These are phyloP conservation scores for Epichloe aotearoae DNA, from an alignment of 2,329 filamentous ascomycete species.

Conservation along the genomic window DNA sequence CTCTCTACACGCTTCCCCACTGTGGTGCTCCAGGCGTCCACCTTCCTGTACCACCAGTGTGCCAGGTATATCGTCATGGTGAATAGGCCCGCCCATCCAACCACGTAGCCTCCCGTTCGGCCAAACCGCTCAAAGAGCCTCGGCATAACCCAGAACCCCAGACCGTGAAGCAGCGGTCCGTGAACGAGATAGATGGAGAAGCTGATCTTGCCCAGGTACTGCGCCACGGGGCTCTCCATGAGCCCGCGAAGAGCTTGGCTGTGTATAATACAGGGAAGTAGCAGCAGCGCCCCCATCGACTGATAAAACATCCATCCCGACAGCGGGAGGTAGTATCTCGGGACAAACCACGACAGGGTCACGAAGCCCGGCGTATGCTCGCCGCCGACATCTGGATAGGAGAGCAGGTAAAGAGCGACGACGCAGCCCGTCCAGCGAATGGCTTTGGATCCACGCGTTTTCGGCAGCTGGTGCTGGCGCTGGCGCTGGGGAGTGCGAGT, in stretches of 20 bases:
- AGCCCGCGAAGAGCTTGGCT: constrained; percentile 15
- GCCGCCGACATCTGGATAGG: constrained; percentile 25
- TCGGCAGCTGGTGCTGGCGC: neutral
- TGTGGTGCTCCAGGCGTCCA: constrained; percentile 24
- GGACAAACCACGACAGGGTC: constrained; percentile 19
- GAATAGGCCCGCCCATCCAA: constrained; percentile 21
- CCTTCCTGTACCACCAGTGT: constrained; percentile 21
- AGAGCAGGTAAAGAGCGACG: constrained; percentile 24
- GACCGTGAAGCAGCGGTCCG: constrained; percentile 43
- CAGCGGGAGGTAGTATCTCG: constrained; percentile 23
- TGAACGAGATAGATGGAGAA: constrained; percentile 30
- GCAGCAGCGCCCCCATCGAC: constrained; percentile 22
- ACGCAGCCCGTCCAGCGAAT: constrained; percentile 17
- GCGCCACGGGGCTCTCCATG: constrained; percentile 19
- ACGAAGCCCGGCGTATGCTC: constrained; percentile 26
- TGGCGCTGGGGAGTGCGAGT: neutral
- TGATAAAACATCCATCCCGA: constrained; percentile 28
- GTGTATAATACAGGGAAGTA: constrained; percentile 22
- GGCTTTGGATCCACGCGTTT: neutral
- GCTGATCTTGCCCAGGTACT: constrained; percentile 26
- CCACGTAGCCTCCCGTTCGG: constrained; percentile 13
- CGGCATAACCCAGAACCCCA: constrained; percentile 46
- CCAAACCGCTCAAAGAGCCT: constrained; percentile 25
- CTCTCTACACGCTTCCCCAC: constrained; percentile 24
- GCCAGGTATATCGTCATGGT: constrained; percentile 21